These are phyloP conservation scores for Zalaria obscura DNA, from an alignment of 2,329 filamentous ascomycete species.

Conservation along the genomic window DNA sequence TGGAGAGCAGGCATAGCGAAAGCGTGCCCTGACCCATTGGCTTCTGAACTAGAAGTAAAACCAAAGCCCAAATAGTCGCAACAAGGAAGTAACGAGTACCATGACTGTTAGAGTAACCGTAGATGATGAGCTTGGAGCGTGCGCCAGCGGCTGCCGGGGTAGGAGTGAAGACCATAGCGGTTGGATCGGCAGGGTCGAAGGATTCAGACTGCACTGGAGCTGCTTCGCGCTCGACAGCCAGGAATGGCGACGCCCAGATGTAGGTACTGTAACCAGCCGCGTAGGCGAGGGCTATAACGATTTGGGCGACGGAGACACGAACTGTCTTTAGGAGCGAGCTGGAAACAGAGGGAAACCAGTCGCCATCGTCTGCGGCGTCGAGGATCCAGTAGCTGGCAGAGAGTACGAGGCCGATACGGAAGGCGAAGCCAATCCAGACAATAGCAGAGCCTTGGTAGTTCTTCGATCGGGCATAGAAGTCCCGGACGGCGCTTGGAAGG, in stretches of 20 bases:
- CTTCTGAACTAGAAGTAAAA: constrained; percentile 71
- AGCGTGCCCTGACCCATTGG: constrained; percentile 86
- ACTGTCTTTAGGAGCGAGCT: constrained; percentile 53
- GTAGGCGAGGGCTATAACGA: constrained; percentile 64
- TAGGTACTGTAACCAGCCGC: constrained; percentile 77
- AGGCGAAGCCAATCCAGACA: constrained; percentile 67
- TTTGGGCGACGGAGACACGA: constrained; percentile 66
- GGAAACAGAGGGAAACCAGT: constrained; percentile 55
- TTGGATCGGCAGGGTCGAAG: constrained; percentile 22
- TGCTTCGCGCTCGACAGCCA: constrained; percentile 47
- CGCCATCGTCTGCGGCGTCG: constrained; percentile 73
- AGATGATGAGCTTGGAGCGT: constrained; percentile 42
- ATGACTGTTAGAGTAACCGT: constrained; percentile 88
- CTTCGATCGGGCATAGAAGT: constrained; percentile 66
- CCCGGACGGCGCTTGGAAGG: constrained; percentile 62
- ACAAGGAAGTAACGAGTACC: constrained; percentile 82
- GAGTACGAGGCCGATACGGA: constrained; percentile 62
- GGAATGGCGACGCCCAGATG: constrained; percentile 70
- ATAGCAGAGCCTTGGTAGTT: constrained; percentile 81
- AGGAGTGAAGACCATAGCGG: constrained; percentile 22
- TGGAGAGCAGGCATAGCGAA: constrained; percentile 72
- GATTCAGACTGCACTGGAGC: constrained; percentile 22
- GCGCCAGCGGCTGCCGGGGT: constrained; percentile 14
- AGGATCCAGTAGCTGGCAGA: constrained; percentile 76
- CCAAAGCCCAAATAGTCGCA: constrained; percentile 62